Evolutionary conservation across 1,139 yeast genomes (phyloP), one percentile per base, ranked within the genome.

Genomic region (Pichia sp.): DNA sequence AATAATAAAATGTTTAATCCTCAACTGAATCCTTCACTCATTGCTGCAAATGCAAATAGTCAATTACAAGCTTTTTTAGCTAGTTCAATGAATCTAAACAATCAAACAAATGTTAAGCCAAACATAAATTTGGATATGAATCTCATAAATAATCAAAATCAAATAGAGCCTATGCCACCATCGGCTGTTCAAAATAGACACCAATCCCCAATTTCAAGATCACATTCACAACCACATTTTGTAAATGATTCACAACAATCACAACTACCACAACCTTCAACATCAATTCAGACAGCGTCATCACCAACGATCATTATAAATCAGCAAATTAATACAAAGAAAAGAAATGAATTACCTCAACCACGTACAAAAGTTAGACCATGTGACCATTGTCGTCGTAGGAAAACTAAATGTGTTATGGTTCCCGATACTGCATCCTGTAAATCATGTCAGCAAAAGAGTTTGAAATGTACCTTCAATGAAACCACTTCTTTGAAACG

Each of bases 331-430:
- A 20, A 35, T 6, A 3, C 39, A 23, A 36, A 32, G 18, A 49
- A 47, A 23, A 57, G 54, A 29, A 43, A 44, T 23, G 64, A 60
- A 39, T 58, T 57, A 3, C 65, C 65, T 5, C 67, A 63, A 45
- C 66, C 66, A 9, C 52, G 64, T 32, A 55, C 67, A 1, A 65
- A 65, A 53, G 56, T 64, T 18, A 62, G 65, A 34, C 83, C 85
- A 1, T 83, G 90, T 61, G 87, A 81, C 58, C 85, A 80, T 57
- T 83, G 90, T 62, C 69, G 86, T 47, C 68, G 85, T 50, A 68
- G 83, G 46, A 81, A 80, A 57, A 79, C 78, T 26, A 79, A 79
- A 59, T 83, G 92, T 68, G 80, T 81, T 7, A 67, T 76, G 55
- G 70, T 76, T 1, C 82, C 86, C 2, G 79, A 76, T 40, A 65